phyloP scores from a whole-genome alignment of 306 rosid genomes.

The Quercus cerris region DNA sequence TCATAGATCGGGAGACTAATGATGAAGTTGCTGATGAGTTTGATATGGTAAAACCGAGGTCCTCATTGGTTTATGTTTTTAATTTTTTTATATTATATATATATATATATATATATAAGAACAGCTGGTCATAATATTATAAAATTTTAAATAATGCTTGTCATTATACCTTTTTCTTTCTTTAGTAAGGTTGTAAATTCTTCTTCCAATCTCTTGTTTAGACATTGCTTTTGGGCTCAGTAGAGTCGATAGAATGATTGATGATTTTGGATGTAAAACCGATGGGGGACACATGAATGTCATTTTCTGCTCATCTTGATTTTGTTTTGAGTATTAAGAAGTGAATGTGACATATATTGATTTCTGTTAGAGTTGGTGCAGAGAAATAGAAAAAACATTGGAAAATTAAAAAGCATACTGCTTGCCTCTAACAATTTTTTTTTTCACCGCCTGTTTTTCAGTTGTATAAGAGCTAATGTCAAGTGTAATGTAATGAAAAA shows the following conservation, averaged over 20 bases:
- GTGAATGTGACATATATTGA: background rate
- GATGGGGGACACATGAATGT: background rate
- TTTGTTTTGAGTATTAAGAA: background rate
- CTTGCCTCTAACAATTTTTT: background rate
- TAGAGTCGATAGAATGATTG: background rate
- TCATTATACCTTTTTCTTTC: background rate
- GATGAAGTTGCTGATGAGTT: background rate
- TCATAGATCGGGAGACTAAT: background rate
- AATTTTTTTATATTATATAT: too few species aligned
- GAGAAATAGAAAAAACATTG: too few species aligned
- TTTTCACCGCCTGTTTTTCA: background rate
- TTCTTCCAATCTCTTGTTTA: background rate
- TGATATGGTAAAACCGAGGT: conserved; percentile 19
- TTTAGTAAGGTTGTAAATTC: background rate
- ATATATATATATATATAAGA: too few species aligned
- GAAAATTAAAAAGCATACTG: too few species aligned
- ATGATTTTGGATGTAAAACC: background rate
- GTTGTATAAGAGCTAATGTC: background rate
- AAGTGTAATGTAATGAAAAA: background rate
- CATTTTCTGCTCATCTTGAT: background rate
- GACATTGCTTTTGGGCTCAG: background rate
- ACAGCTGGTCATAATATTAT: background rate
- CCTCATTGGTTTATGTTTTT: background rate
- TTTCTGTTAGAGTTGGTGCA: too few species aligned
- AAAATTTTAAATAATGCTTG: background rate